Percentiles rank a stretch among this genome's conserved stretches.
phyloP scores from a whole-genome alignment of 2,329 filamentous ascomycete species.

The Claviceps digitariae region DNA sequence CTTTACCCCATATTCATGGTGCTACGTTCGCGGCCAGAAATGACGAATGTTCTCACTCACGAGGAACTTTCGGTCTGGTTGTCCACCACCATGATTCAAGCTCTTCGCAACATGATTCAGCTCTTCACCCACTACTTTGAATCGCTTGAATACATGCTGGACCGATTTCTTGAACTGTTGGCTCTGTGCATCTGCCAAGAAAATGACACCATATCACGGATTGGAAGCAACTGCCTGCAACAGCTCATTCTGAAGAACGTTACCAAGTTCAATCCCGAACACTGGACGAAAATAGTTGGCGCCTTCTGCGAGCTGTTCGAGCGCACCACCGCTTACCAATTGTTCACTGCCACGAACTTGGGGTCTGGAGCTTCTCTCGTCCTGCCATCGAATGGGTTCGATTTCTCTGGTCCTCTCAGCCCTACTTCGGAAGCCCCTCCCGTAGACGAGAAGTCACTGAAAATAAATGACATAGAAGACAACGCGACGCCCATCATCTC shows the following conservation, averaged over 20 bases:
- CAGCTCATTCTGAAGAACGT: slow-evolving; percentile 96
- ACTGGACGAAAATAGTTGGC: slow-evolving; percentile 91
- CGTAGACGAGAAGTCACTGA: slow-evolving; percentile 43
- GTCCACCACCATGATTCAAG: slow-evolving; percentile 98
- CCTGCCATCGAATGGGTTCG: slow-evolving; percentile 36
- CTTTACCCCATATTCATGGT: slow-evolving; percentile 99
- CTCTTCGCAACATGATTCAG: slow-evolving; percentile 93
- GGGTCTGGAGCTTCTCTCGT: slow-evolving; percentile 38
- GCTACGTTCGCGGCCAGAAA: slow-evolving; percentile 86
- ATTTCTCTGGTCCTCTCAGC: slow-evolving; percentile 33
- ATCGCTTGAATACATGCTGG: slow-evolving; percentile 91
- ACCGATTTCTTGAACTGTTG: slow-evolving; percentile 88
- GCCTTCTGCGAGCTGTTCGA: slow-evolving; percentile 95
- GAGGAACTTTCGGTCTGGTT: slow-evolving; percentile 98
- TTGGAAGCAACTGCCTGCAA: slow-evolving; percentile 95
- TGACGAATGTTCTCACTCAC: slow-evolving; percentile 88
- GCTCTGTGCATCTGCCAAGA: slow-evolving; percentile 97
- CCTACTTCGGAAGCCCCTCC: slow-evolving; percentile 24
- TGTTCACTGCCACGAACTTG: slow-evolving; percentile 71
- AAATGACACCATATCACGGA: slow-evolving; percentile 94
- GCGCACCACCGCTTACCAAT: slow-evolving; percentile 82
- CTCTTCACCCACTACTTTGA: slow-evolving; percentile 99
- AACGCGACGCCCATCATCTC: slow-evolving; percentile 15
- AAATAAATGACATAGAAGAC: slow-evolving; percentile 42
- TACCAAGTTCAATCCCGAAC: slow-evolving; percentile 69